These are phyloP conservation scores for Emericellopsis terricola DNA, from an alignment of 495 filamentous ascomycete genomes.

Conservation along the genomic window DNA sequence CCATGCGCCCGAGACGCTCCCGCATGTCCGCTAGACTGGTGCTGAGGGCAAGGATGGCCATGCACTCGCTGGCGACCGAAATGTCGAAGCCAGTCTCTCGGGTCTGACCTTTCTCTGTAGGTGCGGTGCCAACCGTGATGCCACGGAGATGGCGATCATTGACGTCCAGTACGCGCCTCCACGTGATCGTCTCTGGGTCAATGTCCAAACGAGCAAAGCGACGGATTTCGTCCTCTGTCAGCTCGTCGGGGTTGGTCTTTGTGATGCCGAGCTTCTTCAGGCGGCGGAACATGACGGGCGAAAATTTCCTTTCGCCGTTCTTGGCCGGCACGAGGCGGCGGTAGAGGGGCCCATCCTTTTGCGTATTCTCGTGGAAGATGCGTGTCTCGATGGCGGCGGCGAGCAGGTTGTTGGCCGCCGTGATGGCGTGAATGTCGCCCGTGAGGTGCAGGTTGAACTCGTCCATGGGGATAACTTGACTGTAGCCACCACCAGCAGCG, in stretches of 20 bases:
- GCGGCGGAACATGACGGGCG: slow-evolving; percentile 77
- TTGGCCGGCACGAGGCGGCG: slow-evolving; percentile 74
- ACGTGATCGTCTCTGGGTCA: slow-evolving; percentile 91
- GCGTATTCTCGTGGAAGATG: slow-evolving; percentile 92
- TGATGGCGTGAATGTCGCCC: slow-evolving; percentile 94
- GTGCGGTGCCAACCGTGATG: slow-evolving; percentile 69
- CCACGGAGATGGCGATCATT: slow-evolving; percentile 88
- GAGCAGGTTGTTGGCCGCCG: slow-evolving; percentile 94
- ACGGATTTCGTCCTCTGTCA: slow-evolving; percentile 74
- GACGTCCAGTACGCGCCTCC: slow-evolving; percentile 89
- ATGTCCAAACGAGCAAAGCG: slow-evolving; percentile 88
- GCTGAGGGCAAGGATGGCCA: slow-evolving; percentile 92
- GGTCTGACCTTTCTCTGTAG: slow-evolving; percentile 74
- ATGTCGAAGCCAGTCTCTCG: slow-evolving; percentile 91
- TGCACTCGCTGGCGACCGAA: slow-evolving; percentile 91
- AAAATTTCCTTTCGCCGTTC: slow-evolving; percentile 75
- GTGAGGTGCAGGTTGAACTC: slow-evolving; percentile 98
- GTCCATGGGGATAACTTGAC: slow-evolving; percentile 98
- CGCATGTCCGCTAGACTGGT: slow-evolving; percentile 79
- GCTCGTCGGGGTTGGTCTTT: slow-evolving; percentile 79
- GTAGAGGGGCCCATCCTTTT: slow-evolving; percentile 82
- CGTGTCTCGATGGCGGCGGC: slow-evolving; percentile 94
- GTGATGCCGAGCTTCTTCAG: slow-evolving; percentile 89
- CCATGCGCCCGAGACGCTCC: slow-evolving; percentile 87
- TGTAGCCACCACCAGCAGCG: slow-evolving; percentile 91